Percentiles rank a stretch among this genome's conserved stretches.
Evolutionary conservation across 306 rosid genomes (phyloP).

Genomic region (Prunus mongolica): DNA sequence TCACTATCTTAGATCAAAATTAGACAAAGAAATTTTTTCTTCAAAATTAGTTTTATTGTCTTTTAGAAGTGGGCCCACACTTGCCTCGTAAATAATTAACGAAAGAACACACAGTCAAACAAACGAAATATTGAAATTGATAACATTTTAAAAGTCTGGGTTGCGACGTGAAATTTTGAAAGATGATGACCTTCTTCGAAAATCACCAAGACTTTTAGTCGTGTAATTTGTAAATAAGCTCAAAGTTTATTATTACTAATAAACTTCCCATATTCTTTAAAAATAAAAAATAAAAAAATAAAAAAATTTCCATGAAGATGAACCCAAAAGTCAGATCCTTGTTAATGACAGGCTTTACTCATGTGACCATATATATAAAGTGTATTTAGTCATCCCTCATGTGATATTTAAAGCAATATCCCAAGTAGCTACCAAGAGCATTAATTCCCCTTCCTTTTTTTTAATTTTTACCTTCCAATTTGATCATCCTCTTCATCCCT

Average conservation of each 20-base stretch:
- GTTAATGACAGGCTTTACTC: background rate
- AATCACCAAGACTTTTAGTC: too few species aligned
- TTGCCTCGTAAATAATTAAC: too few species aligned
- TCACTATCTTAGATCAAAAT: too few species aligned
- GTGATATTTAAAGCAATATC: background rate
- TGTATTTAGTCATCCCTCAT: background rate
- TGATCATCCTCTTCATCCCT: background rate
- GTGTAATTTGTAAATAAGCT: background rate
- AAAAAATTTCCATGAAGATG: background rate
- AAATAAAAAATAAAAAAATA: too few species aligned
- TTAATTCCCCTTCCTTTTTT: background rate
- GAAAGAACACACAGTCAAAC: too few species aligned
- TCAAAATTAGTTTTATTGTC: too few species aligned
- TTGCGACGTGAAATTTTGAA: too few species aligned
- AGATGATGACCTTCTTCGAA: too few species aligned
- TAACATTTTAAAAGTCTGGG: too few species aligned
- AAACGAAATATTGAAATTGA: too few species aligned
- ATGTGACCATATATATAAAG: background rate
- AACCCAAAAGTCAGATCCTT: background rate
- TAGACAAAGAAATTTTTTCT: too few species aligned
- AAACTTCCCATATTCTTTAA: background rate
- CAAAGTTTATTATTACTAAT: background rate
- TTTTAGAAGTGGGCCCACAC: too few species aligned
- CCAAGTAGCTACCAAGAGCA: background rate
- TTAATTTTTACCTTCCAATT: background rate